Percentiles rank a stretch among this genome's conserved stretches.
Conservation (phyloP, 164 flowering plant species). For the Liquidambar formosana region DNA sequence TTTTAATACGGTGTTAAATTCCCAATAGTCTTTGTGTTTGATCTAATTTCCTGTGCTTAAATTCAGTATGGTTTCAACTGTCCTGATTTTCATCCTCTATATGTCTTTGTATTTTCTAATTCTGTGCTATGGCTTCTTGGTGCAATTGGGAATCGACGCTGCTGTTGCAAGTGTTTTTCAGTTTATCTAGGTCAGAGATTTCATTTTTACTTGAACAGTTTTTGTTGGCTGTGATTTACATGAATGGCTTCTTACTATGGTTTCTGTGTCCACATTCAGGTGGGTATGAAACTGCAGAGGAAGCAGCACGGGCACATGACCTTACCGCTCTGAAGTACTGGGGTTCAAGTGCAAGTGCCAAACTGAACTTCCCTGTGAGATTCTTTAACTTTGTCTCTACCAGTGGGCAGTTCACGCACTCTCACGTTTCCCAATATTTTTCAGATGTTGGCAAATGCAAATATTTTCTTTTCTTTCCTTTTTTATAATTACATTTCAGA, state of each 20-base stretch:
- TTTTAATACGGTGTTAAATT: no score
- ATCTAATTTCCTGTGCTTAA: no score
- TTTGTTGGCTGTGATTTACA: background rate
- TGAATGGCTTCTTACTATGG: slow-evolving; percentile 1
- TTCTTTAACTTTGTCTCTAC: background rate
- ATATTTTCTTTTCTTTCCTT: no score
- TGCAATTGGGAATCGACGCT: background rate
- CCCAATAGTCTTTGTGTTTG: no score
- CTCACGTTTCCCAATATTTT: background rate
- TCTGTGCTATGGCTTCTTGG: slow-evolving; percentile 1
- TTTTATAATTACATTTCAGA: no score
- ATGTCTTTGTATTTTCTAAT: background rate
- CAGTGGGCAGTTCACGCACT: background rate
- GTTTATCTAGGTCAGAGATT: slow-evolving; percentile 28
- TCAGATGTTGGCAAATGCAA: background rate
- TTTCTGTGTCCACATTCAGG: slow-evolving; percentile 14
- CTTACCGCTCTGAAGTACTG: slow-evolving; percentile 32
- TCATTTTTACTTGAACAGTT: background rate
- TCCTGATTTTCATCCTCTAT: no score
- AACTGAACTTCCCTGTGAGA: slow-evolving; percentile 28
- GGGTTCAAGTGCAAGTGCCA: slow-evolving; percentile 27
- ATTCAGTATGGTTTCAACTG: no score
- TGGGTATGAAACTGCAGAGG: slow-evolving; percentile 30
- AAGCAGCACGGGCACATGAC: slow-evolving; percentile 33
- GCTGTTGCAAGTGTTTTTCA: slow-evolving; percentile 10